Evolutionary conservation across 495 filamentous ascomycete genomes (phyloP).

Genomic region (Amphirosellinia nigrospora): DNA sequence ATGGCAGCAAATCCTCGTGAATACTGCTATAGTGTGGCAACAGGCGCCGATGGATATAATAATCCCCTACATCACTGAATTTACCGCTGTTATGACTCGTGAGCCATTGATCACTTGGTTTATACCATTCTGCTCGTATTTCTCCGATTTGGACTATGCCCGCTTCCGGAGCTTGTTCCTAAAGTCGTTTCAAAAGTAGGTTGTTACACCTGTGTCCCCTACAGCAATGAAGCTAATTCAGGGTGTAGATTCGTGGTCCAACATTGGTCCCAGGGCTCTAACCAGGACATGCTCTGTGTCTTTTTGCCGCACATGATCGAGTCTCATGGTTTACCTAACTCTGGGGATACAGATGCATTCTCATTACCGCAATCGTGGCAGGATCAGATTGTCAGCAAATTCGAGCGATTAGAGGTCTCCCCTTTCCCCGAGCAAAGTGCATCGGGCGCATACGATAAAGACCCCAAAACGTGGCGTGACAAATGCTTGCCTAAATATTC

Average conservation of each 20-base stretch:
- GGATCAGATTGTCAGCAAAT: constrained; percentile 67
- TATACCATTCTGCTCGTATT: constrained; percentile 80
- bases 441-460: constrained; percentile 50
- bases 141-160: constrained; percentile 73
- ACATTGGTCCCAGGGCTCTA: constrained; percentile 68
- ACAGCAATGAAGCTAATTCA: constrained; percentile 29
- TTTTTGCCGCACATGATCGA: constrained; percentile 71
- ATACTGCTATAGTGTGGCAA: constrained; percentile 72
- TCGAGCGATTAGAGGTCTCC: constrained; percentile 61
- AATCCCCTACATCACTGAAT: constrained; percentile 67
- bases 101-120: constrained; percentile 71
- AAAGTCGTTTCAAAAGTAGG: constrained; percentile 79
- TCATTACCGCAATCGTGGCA: constrained; percentile 72
- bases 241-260: constrained; percentile 67
- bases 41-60: constrained; percentile 80
- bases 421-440: constrained; percentile 61
- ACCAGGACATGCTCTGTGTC: constrained; percentile 71
- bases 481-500: constrained; percentile 63
- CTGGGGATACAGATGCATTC: constrained; percentile 61
- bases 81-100: constrained; percentile 68
- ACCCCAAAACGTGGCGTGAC: constrained; percentile 59
- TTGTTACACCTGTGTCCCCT: background rate
- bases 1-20: constrained; percentile 63
- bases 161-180: constrained; percentile 78
- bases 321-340: constrained; percentile 53